Evolutionary conservation across 208 protist genomes (phyloP), one percentile per base, ranked within the genome.

Genomic region (Histomonas meleagridis): DNA sequence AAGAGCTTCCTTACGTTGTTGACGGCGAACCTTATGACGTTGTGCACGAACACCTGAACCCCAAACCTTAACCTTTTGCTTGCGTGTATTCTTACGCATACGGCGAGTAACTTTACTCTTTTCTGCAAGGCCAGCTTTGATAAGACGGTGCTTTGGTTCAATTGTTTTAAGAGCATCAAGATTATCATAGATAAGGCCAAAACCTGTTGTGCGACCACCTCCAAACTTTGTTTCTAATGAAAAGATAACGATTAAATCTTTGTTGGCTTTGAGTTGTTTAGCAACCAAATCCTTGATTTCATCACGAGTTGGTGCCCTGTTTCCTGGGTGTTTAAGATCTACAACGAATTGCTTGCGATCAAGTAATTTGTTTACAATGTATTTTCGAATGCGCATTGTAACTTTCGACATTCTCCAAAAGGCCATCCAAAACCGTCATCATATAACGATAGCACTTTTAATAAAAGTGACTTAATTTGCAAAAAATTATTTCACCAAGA

Each of bases 311-410:
- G 70, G 70, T 18, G 70, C 70, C 40, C 49, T 79, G 21, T 23
- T 40, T 5, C 70, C 70, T 5, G 40, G 72, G 51, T 43, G 95
- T 40, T 79, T 23, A 14, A 79, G n/a, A 49, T 79, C 70, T 49
- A 94, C 60, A 91, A 99, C 98, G 95, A 99, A 98, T 96, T 99
- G 98, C 95, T 98, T 99, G 95, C 98, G 97, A 93, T 95, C 94
- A 1, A 99, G 96, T 92, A 99, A 96, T 93, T 97, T 97, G 97
- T 99, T 99, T 94, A 97, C 97, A 95, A 99, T 97, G 96, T 99
- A 99, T 95, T 98, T 98, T 92, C 97, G 96, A 92, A 97, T 99
- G 92, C 93, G 92, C 40, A 96, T 92, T 32, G 95, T 95, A 92
- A 95, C 70, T 40, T 79, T 79, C 40, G 70, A 79, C 70, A 79